These are phyloP conservation scores for Pisolithus tinctorius DNA, from an alignment of 768 basidiomycete genomes.

Conservation along the genomic window DNA sequence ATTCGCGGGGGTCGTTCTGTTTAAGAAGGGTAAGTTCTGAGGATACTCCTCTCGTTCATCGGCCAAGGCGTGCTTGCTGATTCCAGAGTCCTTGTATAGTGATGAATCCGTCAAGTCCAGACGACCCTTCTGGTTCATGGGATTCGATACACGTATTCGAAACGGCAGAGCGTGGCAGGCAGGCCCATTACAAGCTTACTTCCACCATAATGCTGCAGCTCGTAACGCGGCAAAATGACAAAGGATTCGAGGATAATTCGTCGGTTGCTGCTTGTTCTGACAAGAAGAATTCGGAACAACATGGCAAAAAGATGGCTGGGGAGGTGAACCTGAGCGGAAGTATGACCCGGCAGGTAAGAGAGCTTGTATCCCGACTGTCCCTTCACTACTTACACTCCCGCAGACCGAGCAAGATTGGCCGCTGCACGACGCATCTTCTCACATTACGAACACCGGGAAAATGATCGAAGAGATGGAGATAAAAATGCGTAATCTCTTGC, in stretches of 20 bases:
- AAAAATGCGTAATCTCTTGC: constrained; percentile 93
- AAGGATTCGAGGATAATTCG: constrained; percentile 17
- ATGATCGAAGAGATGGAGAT: constrained; percentile 99
- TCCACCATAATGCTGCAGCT: constrained; percentile 96
- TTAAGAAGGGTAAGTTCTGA: constrained; percentile 76
- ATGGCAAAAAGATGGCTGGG: constrained; percentile 57
- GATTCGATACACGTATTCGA: constrained; percentile 99
- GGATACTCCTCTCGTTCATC: not conserved
- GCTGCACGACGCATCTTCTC: constrained; percentile 70
- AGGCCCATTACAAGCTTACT: constrained; percentile 95
- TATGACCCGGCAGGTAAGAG: constrained; percentile 92
- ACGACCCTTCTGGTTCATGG: constrained; percentile 84
- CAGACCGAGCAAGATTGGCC: constrained; percentile 86
- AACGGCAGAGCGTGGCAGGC: constrained; percentile 81
- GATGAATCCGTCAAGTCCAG: constrained; percentile 47
- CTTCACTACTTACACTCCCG: constrained; percentile 8
- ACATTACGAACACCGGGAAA: constrained; percentile 88
- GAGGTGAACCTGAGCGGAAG: constrained; percentile 86
- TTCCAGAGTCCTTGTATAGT: constrained; percentile 32
- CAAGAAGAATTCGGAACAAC: constrained; percentile 31
- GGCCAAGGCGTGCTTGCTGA: constrained; percentile 3
- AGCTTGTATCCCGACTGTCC: constrained; percentile 10
- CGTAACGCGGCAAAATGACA: constrained; percentile 42
- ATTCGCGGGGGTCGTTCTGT: constrained; percentile 92
- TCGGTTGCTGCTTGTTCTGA: constrained; percentile 17